phyloP scores from a whole-genome alignment of 2,329 filamentous ascomycete genomes.

The Colletotrichum cereale region DNA sequence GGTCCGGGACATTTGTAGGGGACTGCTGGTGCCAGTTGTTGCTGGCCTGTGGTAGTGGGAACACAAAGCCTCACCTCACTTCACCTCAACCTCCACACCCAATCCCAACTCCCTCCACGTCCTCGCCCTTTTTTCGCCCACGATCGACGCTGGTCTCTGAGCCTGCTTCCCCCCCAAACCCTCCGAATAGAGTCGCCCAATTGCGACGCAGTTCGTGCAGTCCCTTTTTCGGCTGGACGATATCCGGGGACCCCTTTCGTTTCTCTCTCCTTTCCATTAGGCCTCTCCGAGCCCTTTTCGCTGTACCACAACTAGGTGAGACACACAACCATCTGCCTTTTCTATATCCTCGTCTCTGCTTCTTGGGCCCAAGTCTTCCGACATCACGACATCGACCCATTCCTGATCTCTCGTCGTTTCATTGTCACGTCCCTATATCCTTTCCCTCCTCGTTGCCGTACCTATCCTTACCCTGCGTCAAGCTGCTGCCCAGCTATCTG shows the following conservation, averaged over 20 bases:
- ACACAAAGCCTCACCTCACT: conserved; percentile 57
- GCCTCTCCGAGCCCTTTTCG: conserved; percentile 27
- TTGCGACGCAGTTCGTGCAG: conserved; percentile 52
- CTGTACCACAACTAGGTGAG: conserved; percentile 37
- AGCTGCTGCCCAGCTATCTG: conserved; percentile 36
- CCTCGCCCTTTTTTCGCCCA: conserved; percentile 47
- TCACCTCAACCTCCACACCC: conserved; percentile 48
- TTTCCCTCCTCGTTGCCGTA: background rate
- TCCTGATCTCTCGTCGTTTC: background rate
- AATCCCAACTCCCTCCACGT: conserved; percentile 45
- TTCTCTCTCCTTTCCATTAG: conserved; percentile 27
- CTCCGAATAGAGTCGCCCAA: conserved; percentile 53
- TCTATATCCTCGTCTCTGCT: conserved; percentile 28
- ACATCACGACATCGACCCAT: conserved; percentile 9
- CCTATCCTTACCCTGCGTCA: background rate
- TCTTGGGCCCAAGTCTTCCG: conserved; percentile 19
- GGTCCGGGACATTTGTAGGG: conserved; percentile 11
- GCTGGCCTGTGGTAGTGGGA: conserved; percentile 42
- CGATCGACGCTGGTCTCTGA: conserved; percentile 43
- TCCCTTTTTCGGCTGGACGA: conserved; percentile 27
- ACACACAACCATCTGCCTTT: conserved; percentile 33
- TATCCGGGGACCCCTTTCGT: conserved; percentile 35
- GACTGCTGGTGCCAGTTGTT: conserved; percentile 25
- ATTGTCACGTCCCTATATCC: background rate
- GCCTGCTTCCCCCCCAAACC: conserved; percentile 43